Evolutionary conservation across 805 yeast genomes (phyloP).

Genomic region (Lipomyces chichibuensis): DNA sequence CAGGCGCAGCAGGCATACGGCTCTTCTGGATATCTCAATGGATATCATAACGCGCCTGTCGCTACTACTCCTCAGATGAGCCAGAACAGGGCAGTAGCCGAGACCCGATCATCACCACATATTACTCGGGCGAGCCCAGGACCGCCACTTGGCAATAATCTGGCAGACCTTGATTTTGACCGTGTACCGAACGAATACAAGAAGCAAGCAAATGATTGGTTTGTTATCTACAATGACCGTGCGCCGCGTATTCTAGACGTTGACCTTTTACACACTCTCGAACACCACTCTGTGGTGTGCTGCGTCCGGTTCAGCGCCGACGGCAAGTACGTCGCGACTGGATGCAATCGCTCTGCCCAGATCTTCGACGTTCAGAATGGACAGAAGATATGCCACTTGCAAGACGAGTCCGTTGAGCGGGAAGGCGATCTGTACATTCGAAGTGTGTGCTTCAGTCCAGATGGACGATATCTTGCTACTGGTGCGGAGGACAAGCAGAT

Average conservation of each 20-base stretch:
- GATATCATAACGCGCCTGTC: conserved; percentile 34
- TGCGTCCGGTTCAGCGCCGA: conserved; percentile 91
- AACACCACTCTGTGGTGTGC: conserved; percentile 93
- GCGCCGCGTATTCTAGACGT: conserved; percentile 77
- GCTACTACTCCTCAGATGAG: conserved; percentile 33
- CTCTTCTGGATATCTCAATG: conserved; percentile 30
- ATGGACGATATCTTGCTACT: conserved; percentile 88
- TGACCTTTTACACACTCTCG: conserved; percentile 84
- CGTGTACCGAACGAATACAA: conserved; percentile 75
- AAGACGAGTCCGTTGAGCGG: conserved; percentile 75
- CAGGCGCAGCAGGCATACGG: conserved; percentile 38
- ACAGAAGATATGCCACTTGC: conserved; percentile 79
- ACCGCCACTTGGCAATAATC: conserved; percentile 42
- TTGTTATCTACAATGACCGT: conserved; percentile 87
- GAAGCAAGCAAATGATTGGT: conserved; percentile 82
- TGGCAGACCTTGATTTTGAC: conserved; percentile 72
- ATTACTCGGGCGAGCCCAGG: conserved; percentile 33
- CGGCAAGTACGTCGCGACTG: conserved; percentile 93
- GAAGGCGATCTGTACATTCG: conserved; percentile 88
- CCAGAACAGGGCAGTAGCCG: conserved; percentile 21
- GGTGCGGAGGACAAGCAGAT: conserved; percentile 80
- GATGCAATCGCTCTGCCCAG: conserved; percentile 94
- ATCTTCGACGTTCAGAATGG: conserved; percentile 93
- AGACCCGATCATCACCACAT: conserved; percentile 31
- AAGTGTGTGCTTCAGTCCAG: conserved; percentile 95